Conservation (phyloP, 1,284 basidiomycete genomes). For the Athelia psychrophila region DNA sequence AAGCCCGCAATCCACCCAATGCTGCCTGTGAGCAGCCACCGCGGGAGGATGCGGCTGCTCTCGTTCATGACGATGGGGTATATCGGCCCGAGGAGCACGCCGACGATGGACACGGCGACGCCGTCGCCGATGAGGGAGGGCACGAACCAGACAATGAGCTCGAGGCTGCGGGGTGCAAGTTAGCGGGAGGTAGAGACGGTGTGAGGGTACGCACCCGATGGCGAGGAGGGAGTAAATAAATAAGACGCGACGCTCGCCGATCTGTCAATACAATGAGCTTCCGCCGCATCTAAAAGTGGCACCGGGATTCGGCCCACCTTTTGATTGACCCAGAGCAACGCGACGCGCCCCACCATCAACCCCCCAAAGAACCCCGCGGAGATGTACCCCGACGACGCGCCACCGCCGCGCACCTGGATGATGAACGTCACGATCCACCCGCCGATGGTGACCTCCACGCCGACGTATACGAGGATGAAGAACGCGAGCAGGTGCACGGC, state of each 20-base stretch:
- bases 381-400: slow-evolving; percentile 33
- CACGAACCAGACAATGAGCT: slow-evolving; percentile 58
- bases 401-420: slow-evolving; percentile 32
- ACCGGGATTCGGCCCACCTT: too few species aligned
- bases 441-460: slow-evolving; percentile 38
- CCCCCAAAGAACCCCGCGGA: slow-evolving; percentile 40
- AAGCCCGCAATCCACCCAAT: slow-evolving; percentile 57
- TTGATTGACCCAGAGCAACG: slow-evolving; percentile 48
- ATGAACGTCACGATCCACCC: slow-evolving; percentile 51
- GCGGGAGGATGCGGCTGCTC: slow-evolving; percentile 43
- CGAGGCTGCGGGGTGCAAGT: slow-evolving; percentile 29
- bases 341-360: slow-evolving; percentile 44
- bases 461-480: slow-evolving; percentile 67
- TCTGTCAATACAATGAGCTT: slow-evolving; percentile 12
- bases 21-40: slow-evolving; percentile 47
- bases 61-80: slow-evolving; percentile 55
- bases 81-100: slow-evolving; percentile 50
- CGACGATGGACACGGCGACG: slow-evolving; percentile 51
- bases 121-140: slow-evolving; percentile 51
- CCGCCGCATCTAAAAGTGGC: slow-evolving; percentile 3
- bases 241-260: slow-evolving; percentile 42
- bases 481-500: slow-evolving; percentile 58
- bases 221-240: slow-evolving; percentile 35
- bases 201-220: slow-evolving; percentile 29
- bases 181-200: not conserved